Evolutionary conservation across 192 early-diverging fungal genomes (phyloP), one percentile per base, ranked within the genome.

Genomic region (Piromyces sp.): DNA sequence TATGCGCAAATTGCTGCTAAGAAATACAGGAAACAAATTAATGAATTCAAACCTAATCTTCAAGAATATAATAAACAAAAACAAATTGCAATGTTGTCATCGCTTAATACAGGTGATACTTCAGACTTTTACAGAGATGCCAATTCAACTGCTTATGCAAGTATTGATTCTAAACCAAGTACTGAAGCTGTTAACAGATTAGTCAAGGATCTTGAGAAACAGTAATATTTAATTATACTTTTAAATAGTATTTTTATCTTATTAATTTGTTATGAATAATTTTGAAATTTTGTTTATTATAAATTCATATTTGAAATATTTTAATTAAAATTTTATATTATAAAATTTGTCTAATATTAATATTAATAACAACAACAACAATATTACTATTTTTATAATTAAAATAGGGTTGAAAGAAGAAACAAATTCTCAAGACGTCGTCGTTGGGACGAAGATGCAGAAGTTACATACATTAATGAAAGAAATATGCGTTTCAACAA

Each of bases 401-500:
- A 26, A n/a, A 78, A 28, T 80, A 92, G 89, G 79, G 88, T 92
- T 51, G 86, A 85, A 19, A 84, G 86, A 38, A 88, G 93, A n/a
- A 83, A 86, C 22, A 90, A 88, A 30, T 91, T 92, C 82, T 94
- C 93, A 28, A 90, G 92, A 90, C 58, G 93, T 88, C 79, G 92
- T 30, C 87, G 85, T 36, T 86, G 94, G 85, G 90, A 93, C 29
- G 93, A 93, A 36, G 97, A 97, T 80, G 94, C 95, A 79, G 94
- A 89, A 68, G 88, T 95, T 81, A 94, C 96, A 22, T 98, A 95
- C 87, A 98, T 99, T 88, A 98, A 98, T 84, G 96, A 99, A 42
- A 89, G 94, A 84, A 99, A 99, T 85, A 94, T 93, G 81, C 87
- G 91, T 28, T 98, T 99, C 87, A 98, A 98, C 91, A 94, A 95